A percentile compares a stretch with the other conserved stretches of the same genome.
phyloP scores from a whole-genome alignment of 306 rosid genomes.

The Dryas alaskensis region DNA sequence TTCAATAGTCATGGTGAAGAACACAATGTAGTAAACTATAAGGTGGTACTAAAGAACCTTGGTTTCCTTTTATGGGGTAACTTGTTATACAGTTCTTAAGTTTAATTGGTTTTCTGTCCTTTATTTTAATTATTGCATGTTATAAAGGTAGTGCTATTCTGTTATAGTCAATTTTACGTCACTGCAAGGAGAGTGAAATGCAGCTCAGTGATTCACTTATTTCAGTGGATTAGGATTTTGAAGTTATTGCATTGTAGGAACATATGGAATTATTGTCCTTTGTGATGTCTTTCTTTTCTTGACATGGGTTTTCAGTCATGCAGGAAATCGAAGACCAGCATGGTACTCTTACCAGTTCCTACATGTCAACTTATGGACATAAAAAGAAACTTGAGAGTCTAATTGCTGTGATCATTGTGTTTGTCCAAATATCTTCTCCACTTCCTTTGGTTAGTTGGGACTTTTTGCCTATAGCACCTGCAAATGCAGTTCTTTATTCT shows the following conservation, averaged over 20 bases:
- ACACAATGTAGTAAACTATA: background rate
- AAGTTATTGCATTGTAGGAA: background rate
- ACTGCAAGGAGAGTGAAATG: background rate
- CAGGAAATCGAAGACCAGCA: slow-evolving; percentile 40
- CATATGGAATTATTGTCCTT: background rate
- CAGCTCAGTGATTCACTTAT: background rate
- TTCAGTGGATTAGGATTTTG: background rate
- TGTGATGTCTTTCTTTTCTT: slow-evolving; percentile 17
- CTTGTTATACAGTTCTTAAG: background rate
- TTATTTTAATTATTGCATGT: background rate
- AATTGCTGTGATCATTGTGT: slow-evolving; percentile 47
- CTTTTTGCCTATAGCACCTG: slow-evolving; percentile 44
- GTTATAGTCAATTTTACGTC: background rate
- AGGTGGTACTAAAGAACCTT: background rate
- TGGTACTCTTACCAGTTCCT: slow-evolving; percentile 22
- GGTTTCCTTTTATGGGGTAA: background rate
- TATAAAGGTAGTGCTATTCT: background rate
- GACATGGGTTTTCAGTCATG: slow-evolving; percentile 42
- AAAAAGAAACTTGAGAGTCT: slow-evolving; percentile 51
- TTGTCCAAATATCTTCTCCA: slow-evolving; percentile 52
- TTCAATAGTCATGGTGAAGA: background rate
- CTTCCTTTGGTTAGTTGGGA: slow-evolving; percentile 46
- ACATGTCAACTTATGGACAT: slow-evolving; percentile 28
- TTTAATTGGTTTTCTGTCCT: background rate
- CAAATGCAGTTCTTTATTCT: slow-evolving; percentile 70